Evolutionary conservation across 345 rosid species (phyloP).

Genomic region (Pugionium dolabratum): DNA sequence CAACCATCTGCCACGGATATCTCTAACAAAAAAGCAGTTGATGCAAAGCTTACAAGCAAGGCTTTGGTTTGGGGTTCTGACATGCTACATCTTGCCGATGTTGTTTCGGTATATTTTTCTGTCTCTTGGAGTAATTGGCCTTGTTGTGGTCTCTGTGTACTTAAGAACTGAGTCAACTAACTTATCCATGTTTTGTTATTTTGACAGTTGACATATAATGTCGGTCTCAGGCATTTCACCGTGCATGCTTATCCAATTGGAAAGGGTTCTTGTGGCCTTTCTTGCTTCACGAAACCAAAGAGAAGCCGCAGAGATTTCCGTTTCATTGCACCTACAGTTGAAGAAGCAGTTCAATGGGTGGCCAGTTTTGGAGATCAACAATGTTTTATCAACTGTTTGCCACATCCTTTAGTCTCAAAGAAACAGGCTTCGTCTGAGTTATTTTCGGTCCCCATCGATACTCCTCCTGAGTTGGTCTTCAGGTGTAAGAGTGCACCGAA

Average conservation of each 20-base stretch:
- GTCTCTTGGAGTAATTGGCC: not conserved
- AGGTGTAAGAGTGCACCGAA: slow-evolving; percentile 92
- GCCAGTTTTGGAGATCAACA: slow-evolving; percentile 97
- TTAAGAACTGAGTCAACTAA: not conserved
- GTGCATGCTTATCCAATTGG: slow-evolving; percentile 81
- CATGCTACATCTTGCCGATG: slow-evolving; percentile 67
- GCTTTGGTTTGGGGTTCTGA: slow-evolving; percentile 86
- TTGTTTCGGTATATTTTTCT: slow-evolving; percentile 63
- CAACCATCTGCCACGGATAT: slow-evolving; percentile 48
- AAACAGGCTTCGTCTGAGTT: slow-evolving; percentile 87
- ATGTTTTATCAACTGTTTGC: slow-evolving; percentile 85
- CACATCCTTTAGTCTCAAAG: slow-evolving; percentile 87
- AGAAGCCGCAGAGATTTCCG: slow-evolving; percentile 82
- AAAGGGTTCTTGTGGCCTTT: slow-evolving; percentile 65
- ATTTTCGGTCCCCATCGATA: slow-evolving; percentile 57
- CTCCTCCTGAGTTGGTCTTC: slow-evolving; percentile 89
- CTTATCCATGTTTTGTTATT: slow-evolving; percentile 27
- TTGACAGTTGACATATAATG: slow-evolving; percentile 75
- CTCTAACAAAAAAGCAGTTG: slow-evolving; percentile 50
- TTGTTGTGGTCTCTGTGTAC: not conserved
- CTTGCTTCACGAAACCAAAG: slow-evolving; percentile 73
- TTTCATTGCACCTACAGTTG: slow-evolving; percentile 68
- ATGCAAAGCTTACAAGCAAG: slow-evolving; percentile 81
- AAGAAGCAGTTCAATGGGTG: slow-evolving; percentile 97
- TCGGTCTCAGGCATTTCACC: slow-evolving; percentile 85